Base-by-base conservation (phyloP, 129 eudicot species). In the Artemisia tridentata region DNA sequence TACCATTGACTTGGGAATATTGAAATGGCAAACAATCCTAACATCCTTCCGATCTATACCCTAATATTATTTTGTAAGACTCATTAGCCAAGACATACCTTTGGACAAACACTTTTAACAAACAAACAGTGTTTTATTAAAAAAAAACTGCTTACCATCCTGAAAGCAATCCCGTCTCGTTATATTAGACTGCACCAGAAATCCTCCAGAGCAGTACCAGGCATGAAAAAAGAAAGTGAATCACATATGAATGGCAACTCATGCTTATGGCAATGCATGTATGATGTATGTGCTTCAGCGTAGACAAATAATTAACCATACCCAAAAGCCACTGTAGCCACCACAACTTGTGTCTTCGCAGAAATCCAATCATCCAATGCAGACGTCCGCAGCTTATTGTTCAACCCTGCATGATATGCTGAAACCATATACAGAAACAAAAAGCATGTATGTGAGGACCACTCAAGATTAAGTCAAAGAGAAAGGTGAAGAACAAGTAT, bases 321-420 rank as follows among this genome's bases (percentile, higher is more conserved):
- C 96, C 97, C 99, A 79, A 93, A 93, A 71, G 99, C 99, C 52
- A 93, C 99, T 17, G 99, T 93, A 50, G 99, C 99, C 68, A 93
- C 99, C 53, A 93, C 95, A 41, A 93, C 91, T 80, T 87, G 97
- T 63, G 80, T 85, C 75, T 84, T 93, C 1, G 92, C 88, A 54
- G 99, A 89, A 76, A 90, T 85, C 99, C 99, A 93, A 72, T 87
- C 84, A 84, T 93, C 96, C 76, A 93, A 81, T 58, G 90, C 95
- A 66, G 96, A 85, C 75, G 85, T 93, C 65, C 97, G 85, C 72
- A 93, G 31, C 74, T 87, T 90, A 84, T 82, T 85, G 82, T 89
- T 93, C 77, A 93, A 73, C 50, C 99, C 99, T 52, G 97, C 99
- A 80, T 93, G 99, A 77, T 93, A 93, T 57, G 99, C 99, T 93